Base-by-base conservation (phyloP, 2,329 filamentous ascomycete genomes). In the Aspergillus sergii region DNA sequence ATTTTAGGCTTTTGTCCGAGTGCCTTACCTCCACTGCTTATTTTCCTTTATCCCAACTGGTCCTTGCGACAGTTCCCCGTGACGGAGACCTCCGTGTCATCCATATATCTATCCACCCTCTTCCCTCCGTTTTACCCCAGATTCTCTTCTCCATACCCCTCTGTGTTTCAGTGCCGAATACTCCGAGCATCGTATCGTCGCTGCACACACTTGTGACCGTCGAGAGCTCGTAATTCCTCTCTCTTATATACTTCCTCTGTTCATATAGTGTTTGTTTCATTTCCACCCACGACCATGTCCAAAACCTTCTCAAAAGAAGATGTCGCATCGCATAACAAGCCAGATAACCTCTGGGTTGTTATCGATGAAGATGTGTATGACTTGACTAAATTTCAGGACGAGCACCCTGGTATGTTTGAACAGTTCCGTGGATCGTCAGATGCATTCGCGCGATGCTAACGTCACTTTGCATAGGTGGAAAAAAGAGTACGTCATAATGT, bases 341-440 rank as follows among this genome's bases (percentile, higher is more conserved):
- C 89, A 53, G 88, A 93, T 75, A 90, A 89, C 76, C 85, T 97
- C 65, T 98, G 89, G 88, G 92, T 98, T 74, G 88, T 96, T 68
- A 89, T 98, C 69, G 94, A 98, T 70, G 91, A 94, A 73, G 94
- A 98, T 79, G 94, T 98, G 70, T 98, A 97, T 80, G 94, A 99
- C 76, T 78, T 98, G 72, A 96, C 93, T 71, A 93, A 89, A 75
- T 94, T 94, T 78, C 90, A 92, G 77, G 89, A 94, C 64, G 91
- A 94, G 69, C 91, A 94, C 78, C 92, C 91, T 72, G 81, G 80
- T 81, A 72, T 61, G 76, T 70, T 26, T n/a, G 3, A 28, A 11
- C 36, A 23, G 26, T 48, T 30, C 28, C 19, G 36, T 8, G 10
- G 23, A 10, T 21, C 57, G 57, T 26, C 48, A 43, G 21, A 4